These are phyloP conservation scores for Scolecobasidium constrictum DNA, from an alignment of 2,329 filamentous ascomycete genomes.

Conservation along the genomic window DNA sequence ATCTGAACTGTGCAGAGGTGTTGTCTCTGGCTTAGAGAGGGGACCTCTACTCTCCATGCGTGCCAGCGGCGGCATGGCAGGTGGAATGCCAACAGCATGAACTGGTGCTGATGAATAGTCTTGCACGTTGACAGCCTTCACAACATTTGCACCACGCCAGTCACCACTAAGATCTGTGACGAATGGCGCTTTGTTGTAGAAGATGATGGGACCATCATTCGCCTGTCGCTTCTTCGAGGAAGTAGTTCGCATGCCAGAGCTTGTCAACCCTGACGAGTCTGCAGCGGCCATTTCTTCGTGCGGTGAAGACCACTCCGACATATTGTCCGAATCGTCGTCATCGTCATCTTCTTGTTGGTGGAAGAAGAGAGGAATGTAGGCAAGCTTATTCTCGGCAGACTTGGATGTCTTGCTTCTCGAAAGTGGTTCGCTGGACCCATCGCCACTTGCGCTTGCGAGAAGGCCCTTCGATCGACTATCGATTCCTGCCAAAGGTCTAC, in stretches of 20 bases:
- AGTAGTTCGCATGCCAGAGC: conserved; percentile 37
- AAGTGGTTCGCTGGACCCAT: conserved; percentile 12
- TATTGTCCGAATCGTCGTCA: conserved; percentile 21
- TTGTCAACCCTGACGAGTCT: conserved; percentile 27
- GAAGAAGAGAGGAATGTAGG: conserved; percentile 38
- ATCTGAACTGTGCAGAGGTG: neutral
- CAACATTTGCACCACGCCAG: conserved; percentile 13
- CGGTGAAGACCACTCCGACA: conserved; percentile 19
- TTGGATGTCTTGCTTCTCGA: neutral
- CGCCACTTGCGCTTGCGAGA: conserved; percentile 22
- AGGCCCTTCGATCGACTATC: conserved; percentile 26
- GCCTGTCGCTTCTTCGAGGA: conserved; percentile 37
- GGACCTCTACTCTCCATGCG: conserved; percentile 1
- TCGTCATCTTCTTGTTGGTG: conserved; percentile 32
- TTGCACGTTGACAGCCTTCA: neutral
- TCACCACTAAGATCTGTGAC: conserved; percentile 72
- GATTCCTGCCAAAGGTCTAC: neutral
- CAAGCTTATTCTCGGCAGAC: conserved; percentile 19
- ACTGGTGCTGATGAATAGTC: neutral
- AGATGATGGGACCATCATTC: conserved; percentile 67
- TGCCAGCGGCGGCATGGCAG: neutral
- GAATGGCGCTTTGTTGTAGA: conserved; percentile 70
- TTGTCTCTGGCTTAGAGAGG: conserved; percentile 1
- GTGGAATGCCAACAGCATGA: neutral
- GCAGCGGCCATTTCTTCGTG: conserved; percentile 1